These are phyloP conservation scores for Trichopus zeylanicus DNA, from an alignment of 116 monocot genomes.

Conservation along the genomic window DNA sequence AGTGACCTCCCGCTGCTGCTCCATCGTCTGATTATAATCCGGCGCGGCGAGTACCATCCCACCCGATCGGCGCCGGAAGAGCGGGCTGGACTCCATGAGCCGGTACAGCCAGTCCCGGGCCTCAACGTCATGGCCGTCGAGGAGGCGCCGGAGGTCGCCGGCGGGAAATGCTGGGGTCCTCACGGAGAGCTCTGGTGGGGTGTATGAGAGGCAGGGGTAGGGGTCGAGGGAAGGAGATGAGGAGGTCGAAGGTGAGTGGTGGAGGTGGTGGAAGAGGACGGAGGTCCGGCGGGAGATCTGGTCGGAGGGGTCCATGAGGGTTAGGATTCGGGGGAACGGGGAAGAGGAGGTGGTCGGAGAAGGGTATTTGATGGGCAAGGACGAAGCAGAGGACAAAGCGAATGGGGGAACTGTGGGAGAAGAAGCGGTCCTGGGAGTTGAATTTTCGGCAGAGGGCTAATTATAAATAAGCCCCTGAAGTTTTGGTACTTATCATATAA, in stretches of 20 bases:
- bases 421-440: too few relatives aligned
- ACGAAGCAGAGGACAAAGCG: too few relatives aligned
- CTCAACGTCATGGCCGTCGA: slow-evolving; percentile 66
- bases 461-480: too few relatives aligned
- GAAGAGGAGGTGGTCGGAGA: too few relatives aligned
- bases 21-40: slow-evolving; percentile 82
- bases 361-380: too few relatives aligned
- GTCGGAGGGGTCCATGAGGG: neutral
- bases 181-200: slow-evolving; percentile 32
- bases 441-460: too few relatives aligned
- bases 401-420: too few relatives aligned
- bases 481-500: too few relatives aligned
- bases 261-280: slow-evolving; percentile 27
- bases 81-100: slow-evolving; percentile 64
- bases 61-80: slow-evolving; percentile 39
- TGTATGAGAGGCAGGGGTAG: slow-evolving; percentile 37
- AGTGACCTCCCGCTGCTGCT: slow-evolving; percentile 85
- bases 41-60: slow-evolving; percentile 45
- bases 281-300: slow-evolving; percentile 19
- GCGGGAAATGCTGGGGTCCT: slow-evolving; percentile 26
- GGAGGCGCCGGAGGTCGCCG: slow-evolving; percentile 32
- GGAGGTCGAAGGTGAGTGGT: neutral
- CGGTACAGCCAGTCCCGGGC: slow-evolving; percentile 55
- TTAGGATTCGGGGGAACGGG: neutral
- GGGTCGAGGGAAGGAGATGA: slow-evolving; percentile 11